Base-by-base conservation (phyloP, 345 rosid species). In the Bruguiera gymnorhiza region DNA sequence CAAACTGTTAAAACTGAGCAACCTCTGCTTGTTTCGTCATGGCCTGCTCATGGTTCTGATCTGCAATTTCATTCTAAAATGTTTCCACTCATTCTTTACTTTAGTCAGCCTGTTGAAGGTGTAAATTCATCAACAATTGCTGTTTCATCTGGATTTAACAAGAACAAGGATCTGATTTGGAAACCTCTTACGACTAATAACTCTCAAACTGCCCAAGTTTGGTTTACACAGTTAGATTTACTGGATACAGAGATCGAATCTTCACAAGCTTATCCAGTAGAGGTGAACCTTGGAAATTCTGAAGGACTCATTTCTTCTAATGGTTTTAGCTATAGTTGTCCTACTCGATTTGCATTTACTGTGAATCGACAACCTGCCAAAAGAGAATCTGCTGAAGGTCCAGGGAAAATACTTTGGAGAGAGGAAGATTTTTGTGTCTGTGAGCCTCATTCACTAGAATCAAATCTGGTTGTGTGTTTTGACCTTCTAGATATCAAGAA, bases 31-130 rank as follows among this genome's bases (percentile, higher is more conserved):
- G 78, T 80, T 78, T 81, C 96, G 69, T 84, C 96, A 24, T 92
- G 96, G 96, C 99, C 97, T 75, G 77, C 83, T 75, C 82, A 83
- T 81, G 89, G 88, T 72, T 86, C 89, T 68, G 72, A 76, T 76
- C 66, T 68, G 67, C 72, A 74, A 67, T 75, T 74, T 32, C 82
- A 75, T 72, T 82, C 82, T 21, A 81, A 78, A 64, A 75, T 67
- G 67, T 83, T 95, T 79, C 97, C 93, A 0, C 70, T 95, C 63
- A 67, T 88, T 82, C 89, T 92, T 70, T 85, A 81, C 82, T 94
- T 94, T 65, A 85, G 86, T 84, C 87, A 89, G 82, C 81, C 80
- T 59, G 96, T 95, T 65, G 70, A 80, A 75, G 96, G 96, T 74
- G 85, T 95, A 57, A 86, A 79, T 82, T 79, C 89, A 34, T 78